Evolutionary conservation across 1,139 yeast genomes (phyloP).

Genomic region (Schizosaccharomyces versatilis): DNA sequence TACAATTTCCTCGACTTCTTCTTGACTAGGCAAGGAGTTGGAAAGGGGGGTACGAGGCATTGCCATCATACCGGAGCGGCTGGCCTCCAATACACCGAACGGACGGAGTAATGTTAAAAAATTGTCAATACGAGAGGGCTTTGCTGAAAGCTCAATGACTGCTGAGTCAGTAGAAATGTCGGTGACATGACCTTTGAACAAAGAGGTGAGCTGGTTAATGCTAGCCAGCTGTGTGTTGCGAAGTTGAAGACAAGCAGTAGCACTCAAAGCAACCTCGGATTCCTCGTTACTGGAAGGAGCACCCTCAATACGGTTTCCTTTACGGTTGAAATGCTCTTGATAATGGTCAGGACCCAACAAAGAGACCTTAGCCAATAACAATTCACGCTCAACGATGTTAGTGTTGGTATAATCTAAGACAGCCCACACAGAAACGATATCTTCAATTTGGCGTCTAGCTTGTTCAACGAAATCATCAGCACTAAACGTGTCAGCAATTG

Average conservation of each 20-base stretch:
- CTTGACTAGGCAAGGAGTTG: constrained; percentile 14
- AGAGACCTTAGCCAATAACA: constrained; percentile 74
- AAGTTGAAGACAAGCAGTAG: constrained; percentile 48
- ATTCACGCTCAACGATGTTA: constrained; percentile 74
- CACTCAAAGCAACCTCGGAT: constrained; percentile 9
- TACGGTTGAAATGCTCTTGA: constrained; percentile 45
- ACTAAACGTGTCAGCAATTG: neutral
- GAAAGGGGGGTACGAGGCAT: constrained; percentile 83
- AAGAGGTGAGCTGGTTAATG: constrained; percentile 53
- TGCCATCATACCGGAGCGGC: constrained; percentile 97
- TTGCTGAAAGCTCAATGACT: constrained; percentile 80
- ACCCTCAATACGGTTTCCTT: neutral
- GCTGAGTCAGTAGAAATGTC: constrained; percentile 88
- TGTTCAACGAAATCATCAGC: constrained; percentile 81
- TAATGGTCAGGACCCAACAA: constrained; percentile 91
- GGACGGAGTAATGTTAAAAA: constrained; percentile 80
- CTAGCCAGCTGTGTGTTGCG: constrained; percentile 76
- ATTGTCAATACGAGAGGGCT: constrained; percentile 70
- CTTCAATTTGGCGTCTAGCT: constrained; percentile 96
- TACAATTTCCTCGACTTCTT: constrained; percentile 27
- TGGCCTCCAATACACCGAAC: constrained; percentile 85
- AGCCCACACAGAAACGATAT: constrained; percentile 92
- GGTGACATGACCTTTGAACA: constrained; percentile 81
- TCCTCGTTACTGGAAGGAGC: constrained; percentile 25
- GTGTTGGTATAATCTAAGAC: constrained; percentile 84